Percentiles rank a stretch among this genome's conserved stretches.
Conservation (phyloP, 768 basidiomycete genomes). For the Antrodiella citrinella region DNA sequence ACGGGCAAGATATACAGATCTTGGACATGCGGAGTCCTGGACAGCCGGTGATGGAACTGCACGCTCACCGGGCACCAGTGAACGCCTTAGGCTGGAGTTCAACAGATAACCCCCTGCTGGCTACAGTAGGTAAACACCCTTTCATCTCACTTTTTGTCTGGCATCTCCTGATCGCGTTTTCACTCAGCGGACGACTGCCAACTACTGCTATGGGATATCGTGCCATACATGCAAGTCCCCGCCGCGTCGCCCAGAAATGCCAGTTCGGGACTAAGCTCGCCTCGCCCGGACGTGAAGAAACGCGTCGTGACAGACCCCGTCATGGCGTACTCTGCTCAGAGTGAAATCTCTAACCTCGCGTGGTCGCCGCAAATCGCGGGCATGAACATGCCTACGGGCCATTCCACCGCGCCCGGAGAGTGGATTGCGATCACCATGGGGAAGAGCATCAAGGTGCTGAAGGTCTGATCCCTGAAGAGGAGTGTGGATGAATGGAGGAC, state of each 20-base stretch:
- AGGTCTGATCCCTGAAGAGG: slow-evolving; percentile 41
- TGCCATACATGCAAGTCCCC: slow-evolving; percentile 44
- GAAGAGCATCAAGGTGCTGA: slow-evolving; percentile 72
- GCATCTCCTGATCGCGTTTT: slow-evolving; percentile 2
- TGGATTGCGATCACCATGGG: slow-evolving; percentile 84
- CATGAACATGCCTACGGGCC: slow-evolving; percentile 67
- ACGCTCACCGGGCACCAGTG: slow-evolving; percentile 73
- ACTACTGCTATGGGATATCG: slow-evolving; percentile 88
- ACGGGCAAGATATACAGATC: slow-evolving; percentile 83
- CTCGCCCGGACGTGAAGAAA: slow-evolving; percentile 75
- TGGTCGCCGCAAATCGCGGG: slow-evolving; percentile 85
- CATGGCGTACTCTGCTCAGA: slow-evolving; percentile 74
- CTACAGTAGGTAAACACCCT: slow-evolving; percentile 64
- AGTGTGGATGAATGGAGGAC: too few species aligned
- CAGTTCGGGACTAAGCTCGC: slow-evolving; percentile 69
- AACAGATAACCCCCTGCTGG: slow-evolving; percentile 73
- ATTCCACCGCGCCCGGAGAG: slow-evolving; percentile 69
- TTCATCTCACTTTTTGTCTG: slow-evolving; percentile 1
- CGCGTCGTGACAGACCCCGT: slow-evolving; percentile 65
- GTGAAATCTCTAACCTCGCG: slow-evolving; percentile 75
- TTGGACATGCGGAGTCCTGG: slow-evolving; percentile 97
- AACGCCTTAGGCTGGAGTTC: slow-evolving; percentile 91
- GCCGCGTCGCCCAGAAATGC: slow-evolving; percentile 62
- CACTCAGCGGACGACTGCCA: slow-evolving; percentile 84
- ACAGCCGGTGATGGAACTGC: slow-evolving; percentile 86